Evolutionary conservation across 2,329 filamentous ascomycete genomes (phyloP).

Genomic region (Sarocladium oryzae): DNA sequence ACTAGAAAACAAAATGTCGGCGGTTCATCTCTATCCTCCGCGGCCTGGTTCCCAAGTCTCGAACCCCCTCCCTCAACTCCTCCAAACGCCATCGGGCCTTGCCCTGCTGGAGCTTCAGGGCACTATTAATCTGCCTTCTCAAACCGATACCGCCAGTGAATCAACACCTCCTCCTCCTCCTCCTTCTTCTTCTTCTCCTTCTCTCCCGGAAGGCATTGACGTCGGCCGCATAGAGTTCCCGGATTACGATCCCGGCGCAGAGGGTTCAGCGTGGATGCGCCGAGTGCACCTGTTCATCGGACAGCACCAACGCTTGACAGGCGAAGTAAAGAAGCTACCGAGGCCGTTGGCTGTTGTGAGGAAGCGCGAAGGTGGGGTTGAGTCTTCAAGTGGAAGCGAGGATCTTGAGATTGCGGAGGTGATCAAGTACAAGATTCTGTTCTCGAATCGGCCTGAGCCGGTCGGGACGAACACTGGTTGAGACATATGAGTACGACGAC

Average conservation of each 20-base stretch:
- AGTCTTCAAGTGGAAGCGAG: conserved; percentile 27
- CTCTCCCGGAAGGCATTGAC: conserved; percentile 20
- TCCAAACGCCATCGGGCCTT: conserved; percentile 83
- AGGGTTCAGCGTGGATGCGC: conserved; percentile 76
- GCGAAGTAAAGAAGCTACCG: conserved; percentile 81
- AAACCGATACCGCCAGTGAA: conserved; percentile 18
- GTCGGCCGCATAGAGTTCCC: conserved; percentile 76
- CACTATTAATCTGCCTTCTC: conserved; percentile 66
- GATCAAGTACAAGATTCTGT: conserved; percentile 79
- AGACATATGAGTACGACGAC: too few relatives aligned
- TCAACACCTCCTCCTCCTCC: background rate
- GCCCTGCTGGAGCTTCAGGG: conserved; percentile 91
- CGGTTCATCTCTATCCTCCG: conserved; percentile 34
- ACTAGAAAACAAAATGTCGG: too few relatives aligned
- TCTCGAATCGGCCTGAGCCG: conserved; percentile 78
- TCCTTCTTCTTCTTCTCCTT: background rate
- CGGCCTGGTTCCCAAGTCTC: conserved; percentile 16
- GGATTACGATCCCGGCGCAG: conserved; percentile 48
- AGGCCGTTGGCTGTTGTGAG: conserved; percentile 75
- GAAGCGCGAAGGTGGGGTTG: conserved; percentile 31
- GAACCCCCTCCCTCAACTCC: conserved; percentile 66
- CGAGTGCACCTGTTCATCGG: conserved; percentile 83
- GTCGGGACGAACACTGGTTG: too few relatives aligned
- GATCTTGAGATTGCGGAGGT: conserved; percentile 82
- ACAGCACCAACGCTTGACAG: conserved; percentile 78